A percentile compares a stretch with the other conserved stretches of the same genome.
Evolutionary conservation across 768 basidiomycete genomes (phyloP).

Genomic region (Rhizopogon vinicolor): DNA sequence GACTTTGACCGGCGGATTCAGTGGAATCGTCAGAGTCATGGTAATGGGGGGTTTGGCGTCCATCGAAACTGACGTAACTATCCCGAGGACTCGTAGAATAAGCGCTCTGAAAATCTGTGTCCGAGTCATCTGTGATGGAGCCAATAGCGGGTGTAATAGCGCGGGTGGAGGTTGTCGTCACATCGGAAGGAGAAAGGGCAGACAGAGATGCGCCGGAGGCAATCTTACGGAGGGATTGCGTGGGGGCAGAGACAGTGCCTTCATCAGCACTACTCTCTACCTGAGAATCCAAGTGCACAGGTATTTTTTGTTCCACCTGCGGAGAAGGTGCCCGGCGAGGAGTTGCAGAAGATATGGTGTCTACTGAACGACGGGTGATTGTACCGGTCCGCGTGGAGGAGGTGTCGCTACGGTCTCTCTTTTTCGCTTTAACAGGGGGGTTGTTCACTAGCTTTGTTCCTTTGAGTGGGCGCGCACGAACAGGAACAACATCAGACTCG

Average conservation of each 20-base stretch:
- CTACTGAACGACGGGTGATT: constrained; percentile 19
- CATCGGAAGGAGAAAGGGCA: constrained; percentile 18
- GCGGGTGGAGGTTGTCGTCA: constrained; percentile 29
- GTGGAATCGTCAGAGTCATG: constrained; percentile 26
- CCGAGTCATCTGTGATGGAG: constrained; percentile 65
- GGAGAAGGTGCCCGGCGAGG: constrained; percentile 23
- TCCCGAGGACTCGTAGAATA: constrained; percentile 72
- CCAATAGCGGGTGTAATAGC: constrained; percentile 28
- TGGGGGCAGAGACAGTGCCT: constrained; percentile 13
- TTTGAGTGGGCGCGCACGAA: constrained; percentile 38
- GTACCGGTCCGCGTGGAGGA: constrained; percentile 53
- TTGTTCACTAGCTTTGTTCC: constrained; percentile 27
- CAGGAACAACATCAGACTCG: constrained; percentile 40
- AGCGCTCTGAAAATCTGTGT: constrained; percentile 85
- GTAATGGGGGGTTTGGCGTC: constrained; percentile 16
- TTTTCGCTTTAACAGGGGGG: constrained; percentile 31
- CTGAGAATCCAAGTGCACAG: constrained; percentile 38
- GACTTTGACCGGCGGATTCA: constrained; percentile 25
- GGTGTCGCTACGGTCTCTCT: constrained; percentile 55
- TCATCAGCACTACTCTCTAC: constrained; percentile 14
- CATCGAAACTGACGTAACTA: constrained; percentile 51
- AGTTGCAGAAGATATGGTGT: constrained; percentile 19
- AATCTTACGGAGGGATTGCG: constrained; percentile 28
- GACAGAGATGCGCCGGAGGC: constrained; percentile 27
- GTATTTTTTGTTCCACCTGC: constrained; percentile 29